phyloP scores from a whole-genome alignment of 73 alveolate genomes.

The Paramecium primaurelia region DNA sequence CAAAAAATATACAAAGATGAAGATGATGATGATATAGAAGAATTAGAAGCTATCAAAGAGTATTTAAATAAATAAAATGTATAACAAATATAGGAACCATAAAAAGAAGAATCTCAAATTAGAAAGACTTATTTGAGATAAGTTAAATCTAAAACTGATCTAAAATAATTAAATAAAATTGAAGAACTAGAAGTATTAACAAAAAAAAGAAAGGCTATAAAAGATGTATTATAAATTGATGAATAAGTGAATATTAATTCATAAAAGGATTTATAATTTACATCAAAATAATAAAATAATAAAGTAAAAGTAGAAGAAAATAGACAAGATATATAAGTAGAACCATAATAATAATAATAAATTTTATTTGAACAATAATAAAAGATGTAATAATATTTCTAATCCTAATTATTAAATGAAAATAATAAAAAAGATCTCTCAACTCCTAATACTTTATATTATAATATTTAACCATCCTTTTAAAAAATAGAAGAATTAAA shows the following conservation, averaged over 20 bases:
- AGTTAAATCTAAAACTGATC: not conserved
- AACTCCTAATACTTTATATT: not conserved
- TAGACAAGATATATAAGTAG: not conserved
- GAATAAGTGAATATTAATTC: not conserved
- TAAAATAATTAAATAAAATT: not conserved
- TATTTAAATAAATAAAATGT: not conserved
- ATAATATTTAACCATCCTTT: not conserved
- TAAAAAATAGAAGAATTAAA: not conserved
- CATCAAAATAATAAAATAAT: not conserved
- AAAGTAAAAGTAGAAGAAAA: not conserved
- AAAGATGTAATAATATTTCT: not conserved
- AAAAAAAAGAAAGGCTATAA: not conserved
- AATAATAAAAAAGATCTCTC: not conserved
- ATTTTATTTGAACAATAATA: not conserved
- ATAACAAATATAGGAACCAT: not conserved
- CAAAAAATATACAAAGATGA: slow-evolving; percentile 35
- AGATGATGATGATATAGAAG: slow-evolving; percentile 51
- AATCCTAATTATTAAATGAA: not conserved
- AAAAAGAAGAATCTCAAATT: not conserved
- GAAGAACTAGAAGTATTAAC: not conserved
- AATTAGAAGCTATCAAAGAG: slow-evolving; percentile 5
- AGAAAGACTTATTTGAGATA: not conserved
- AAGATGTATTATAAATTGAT: not conserved
- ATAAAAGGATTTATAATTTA: not conserved
- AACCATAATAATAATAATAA: not conserved